Conservation (phyloP, 345 rosid genomes). For the Aethionema arabicum region DNA sequence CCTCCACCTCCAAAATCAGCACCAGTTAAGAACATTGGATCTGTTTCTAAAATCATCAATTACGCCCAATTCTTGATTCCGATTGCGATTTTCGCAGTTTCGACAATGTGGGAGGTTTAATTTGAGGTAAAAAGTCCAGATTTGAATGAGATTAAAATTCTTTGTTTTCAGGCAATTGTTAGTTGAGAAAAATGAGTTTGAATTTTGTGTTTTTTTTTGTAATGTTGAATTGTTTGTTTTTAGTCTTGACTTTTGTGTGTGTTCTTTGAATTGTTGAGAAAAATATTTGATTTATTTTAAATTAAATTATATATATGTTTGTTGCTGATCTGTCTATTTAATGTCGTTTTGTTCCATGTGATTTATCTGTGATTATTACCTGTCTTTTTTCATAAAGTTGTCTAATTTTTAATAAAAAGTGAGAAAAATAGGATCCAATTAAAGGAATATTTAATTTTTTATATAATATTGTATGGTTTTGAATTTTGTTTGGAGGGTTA, state of each 20-base stretch:
- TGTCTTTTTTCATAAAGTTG: conserved; percentile 24
- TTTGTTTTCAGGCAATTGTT: conserved; percentile 23
- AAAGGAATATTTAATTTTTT: neutral
- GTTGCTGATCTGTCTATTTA: neutral
- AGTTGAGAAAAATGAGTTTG: conserved; percentile 22
- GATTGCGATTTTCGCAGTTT: conserved; percentile 14
- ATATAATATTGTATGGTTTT: neutral
- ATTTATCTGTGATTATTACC: conserved; percentile 29
- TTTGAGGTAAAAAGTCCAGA: conserved; percentile 21
- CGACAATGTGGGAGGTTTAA: conserved; percentile 27
- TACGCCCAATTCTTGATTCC: conserved; percentile 27
- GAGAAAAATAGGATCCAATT: neutral
- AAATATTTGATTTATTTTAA: conserved; percentile 24
- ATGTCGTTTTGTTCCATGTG: conserved; percentile 31
- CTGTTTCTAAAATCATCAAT: conserved; percentile 18
- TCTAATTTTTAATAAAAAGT: conserved; percentile 21
- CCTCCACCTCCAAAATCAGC: conserved; percentile 80
- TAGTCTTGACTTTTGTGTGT: conserved; percentile 15
- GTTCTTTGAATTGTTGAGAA: conserved; percentile 24
- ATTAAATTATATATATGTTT: neutral
- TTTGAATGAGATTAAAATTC: conserved; percentile 12
- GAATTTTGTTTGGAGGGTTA: conserved; percentile 10
- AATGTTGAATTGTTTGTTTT: conserved; percentile 27
- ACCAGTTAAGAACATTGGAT: conserved; percentile 42
- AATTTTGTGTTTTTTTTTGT: conserved; percentile 21